A percentile compares a stretch with the other conserved stretches of the same genome.
phyloP scores from a whole-genome alignment of 345 rosid genomes.

The Stellera chamaejasme region DNA sequence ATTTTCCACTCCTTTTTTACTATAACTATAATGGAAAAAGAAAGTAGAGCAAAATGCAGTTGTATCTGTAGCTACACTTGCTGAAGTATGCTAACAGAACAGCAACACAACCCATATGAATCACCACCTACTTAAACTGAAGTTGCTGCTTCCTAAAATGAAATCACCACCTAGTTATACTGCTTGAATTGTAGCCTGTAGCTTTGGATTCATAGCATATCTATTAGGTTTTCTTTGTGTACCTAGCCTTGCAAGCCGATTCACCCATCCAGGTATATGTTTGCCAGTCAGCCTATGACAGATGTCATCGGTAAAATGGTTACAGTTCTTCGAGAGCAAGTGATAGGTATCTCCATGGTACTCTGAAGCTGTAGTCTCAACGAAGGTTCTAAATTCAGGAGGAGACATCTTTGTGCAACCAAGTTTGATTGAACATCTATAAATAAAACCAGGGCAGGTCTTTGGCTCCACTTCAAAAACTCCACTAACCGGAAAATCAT shows the following conservation, averaged over 20 bases:
- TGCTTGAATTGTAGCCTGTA: background rate
- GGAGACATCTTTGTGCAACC: constrained; percentile 40
- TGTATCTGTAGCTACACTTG: background rate
- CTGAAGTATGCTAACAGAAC: background rate
- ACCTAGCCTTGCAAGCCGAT: constrained; percentile 75
- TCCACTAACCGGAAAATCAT: constrained; percentile 68
- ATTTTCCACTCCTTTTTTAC: background rate
- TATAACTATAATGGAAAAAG: background rate
- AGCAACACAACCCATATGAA: too few species aligned
- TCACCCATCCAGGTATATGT: constrained; percentile 67
- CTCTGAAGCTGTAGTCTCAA: constrained; percentile 57
- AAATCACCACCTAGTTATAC: background rate
- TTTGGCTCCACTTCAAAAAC: constrained; percentile 77
- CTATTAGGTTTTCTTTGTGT: background rate
- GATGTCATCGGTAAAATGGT: constrained; percentile 65
- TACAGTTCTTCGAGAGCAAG: constrained; percentile 74
- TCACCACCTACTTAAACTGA: background rate
- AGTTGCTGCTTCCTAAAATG: background rate
- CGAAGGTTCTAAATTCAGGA: constrained; percentile 42
- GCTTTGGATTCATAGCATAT: background rate
- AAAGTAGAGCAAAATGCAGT: background rate
- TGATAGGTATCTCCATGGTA: constrained; percentile 81
- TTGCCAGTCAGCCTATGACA: constrained; percentile 46
- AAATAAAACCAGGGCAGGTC: constrained; percentile 63
- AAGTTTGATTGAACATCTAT: constrained; percentile 41